phyloP scores from a whole-genome alignment of 2,329 filamentous ascomycete genomes.

The Pseudogymnoascus sp. region DNA sequence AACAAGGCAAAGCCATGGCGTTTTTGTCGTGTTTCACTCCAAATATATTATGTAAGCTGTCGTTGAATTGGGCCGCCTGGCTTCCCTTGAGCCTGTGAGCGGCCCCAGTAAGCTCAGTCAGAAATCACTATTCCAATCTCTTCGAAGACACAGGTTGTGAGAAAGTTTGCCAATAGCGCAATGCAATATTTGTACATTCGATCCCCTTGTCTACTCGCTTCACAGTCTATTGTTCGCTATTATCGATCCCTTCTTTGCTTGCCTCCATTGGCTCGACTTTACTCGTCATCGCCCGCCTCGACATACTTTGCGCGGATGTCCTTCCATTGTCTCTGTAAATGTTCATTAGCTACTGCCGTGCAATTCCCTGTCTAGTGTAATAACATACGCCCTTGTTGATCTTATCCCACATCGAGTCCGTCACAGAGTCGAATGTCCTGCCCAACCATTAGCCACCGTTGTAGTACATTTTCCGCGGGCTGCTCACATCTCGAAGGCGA shows the following conservation, averaged over 20 bases:
- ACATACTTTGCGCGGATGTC: conserved; percentile 92
- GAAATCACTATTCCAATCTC: neutral
- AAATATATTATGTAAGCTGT: neutral
- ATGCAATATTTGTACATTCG: conserved; percentile 9
- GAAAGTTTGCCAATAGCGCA: conserved; percentile 7
- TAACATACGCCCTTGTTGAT: conserved; percentile 82
- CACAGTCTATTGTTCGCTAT: conserved; percentile 9
- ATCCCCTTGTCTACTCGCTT: conserved; percentile 3
- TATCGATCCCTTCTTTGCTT: conserved; percentile 7
- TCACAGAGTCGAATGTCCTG: conserved; percentile 74
- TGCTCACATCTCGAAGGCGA: conserved; percentile 87
- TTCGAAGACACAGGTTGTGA: neutral
- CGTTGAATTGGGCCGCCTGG: neutral
- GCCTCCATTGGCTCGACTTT: conserved; percentile 7
- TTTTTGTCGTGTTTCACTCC: neutral
- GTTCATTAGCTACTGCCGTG: conserved; percentile 25
- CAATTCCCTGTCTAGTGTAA: neutral
- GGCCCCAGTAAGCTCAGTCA: neutral
- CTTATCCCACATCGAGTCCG: conserved; percentile 83
- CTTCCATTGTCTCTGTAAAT: conserved; percentile 93
- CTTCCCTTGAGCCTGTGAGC: neutral
- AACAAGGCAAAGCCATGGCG: neutral
- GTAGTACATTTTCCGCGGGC: conserved; percentile 3
- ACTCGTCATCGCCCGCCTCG: conserved; percentile 48
- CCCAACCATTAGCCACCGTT: neutral